Percentiles rank a stretch among this genome's conserved stretches.
Evolutionary conservation across 208 protist genomes (phyloP).

Genomic region (Leptomonas pyrrhocoris): DNA sequence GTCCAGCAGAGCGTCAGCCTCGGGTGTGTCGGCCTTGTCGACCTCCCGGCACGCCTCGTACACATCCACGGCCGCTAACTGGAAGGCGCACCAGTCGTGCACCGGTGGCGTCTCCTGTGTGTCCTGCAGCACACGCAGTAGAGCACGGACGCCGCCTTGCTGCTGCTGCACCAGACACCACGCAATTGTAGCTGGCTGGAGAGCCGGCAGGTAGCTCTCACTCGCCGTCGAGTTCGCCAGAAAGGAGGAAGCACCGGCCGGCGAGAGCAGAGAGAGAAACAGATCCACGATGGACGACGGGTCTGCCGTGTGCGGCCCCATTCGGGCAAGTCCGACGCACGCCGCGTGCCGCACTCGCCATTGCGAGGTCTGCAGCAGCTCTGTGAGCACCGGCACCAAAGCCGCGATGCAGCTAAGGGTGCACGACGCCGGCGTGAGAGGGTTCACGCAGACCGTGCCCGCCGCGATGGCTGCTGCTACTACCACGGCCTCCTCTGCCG

Average conservation of each 20-base stretch:
- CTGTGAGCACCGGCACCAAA: slow-evolving; percentile 16
- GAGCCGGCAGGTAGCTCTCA: slow-evolving; percentile 15
- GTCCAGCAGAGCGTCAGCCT: slow-evolving; percentile 33
- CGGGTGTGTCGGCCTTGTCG: slow-evolving; percentile 9
- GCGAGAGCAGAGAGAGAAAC: slow-evolving; percentile 1
- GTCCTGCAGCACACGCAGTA: slow-evolving; percentile 32
- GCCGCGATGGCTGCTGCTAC: slow-evolving; percentile 52
- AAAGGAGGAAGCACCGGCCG: not conserved
- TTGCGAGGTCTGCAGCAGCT: slow-evolving; percentile 38
- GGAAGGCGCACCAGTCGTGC: slow-evolving; percentile 45
- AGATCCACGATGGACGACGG: slow-evolving; percentile 20
- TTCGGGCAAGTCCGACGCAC: slow-evolving; percentile 57
- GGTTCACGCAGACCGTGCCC: slow-evolving; percentile 43
- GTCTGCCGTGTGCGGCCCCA: slow-evolving; percentile 32
- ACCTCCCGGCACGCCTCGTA: slow-evolving; percentile 19
- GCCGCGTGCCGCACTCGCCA: slow-evolving; percentile 62
- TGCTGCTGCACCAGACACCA: slow-evolving; percentile 66
- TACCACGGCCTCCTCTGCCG: slow-evolving; percentile 42
- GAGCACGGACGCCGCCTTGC: slow-evolving; percentile 39
- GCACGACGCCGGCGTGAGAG: slow-evolving; percentile 14
- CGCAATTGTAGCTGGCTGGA: slow-evolving; percentile 43
- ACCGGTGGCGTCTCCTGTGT: slow-evolving; percentile 22
- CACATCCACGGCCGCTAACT: slow-evolving; percentile 42
- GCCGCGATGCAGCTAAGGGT: slow-evolving; percentile 4
- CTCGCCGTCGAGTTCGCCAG: slow-evolving; percentile 4